A percentile compares a stretch with the other conserved stretches of the same genome.
These are phyloP conservation scores for Saturnispora zaruensis DNA, from an alignment of 805 yeast species.

Conservation along the genomic window DNA sequence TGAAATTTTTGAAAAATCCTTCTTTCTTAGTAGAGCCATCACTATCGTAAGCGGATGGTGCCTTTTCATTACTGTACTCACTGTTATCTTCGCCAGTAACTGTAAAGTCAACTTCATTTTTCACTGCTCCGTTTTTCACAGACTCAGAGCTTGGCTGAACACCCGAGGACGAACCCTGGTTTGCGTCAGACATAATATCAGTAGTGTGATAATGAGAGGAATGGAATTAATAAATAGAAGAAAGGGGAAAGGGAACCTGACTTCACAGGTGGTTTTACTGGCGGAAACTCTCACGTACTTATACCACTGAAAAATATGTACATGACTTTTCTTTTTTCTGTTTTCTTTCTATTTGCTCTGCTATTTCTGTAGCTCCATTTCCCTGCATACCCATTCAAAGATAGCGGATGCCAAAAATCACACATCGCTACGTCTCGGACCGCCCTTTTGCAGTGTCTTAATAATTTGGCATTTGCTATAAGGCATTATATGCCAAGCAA, in stretches of 20 bases:
- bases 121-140: background rate
- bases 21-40: background rate
- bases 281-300: background rate
- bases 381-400: background rate
- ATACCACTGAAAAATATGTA: background rate
- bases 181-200: background rate
- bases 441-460: background rate
- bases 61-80: background rate
- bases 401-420: background rate
- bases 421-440: background rate
- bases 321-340: background rate
- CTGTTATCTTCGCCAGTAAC: background rate
- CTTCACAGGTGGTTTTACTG: background rate
- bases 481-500: background rate
- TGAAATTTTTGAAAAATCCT: constrained; percentile 13
- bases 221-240: background rate
- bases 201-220: no score
- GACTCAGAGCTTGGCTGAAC: background rate
- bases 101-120: background rate
- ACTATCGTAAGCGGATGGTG: background rate
- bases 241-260: background rate
- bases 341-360: background rate
- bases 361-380: background rate
- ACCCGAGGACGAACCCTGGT: constrained; percentile 1
- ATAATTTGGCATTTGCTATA: background rate